These are phyloP conservation scores for Boletus reticuloceps DNA, from an alignment of 768 basidiomycete species.

Conservation along the genomic window DNA sequence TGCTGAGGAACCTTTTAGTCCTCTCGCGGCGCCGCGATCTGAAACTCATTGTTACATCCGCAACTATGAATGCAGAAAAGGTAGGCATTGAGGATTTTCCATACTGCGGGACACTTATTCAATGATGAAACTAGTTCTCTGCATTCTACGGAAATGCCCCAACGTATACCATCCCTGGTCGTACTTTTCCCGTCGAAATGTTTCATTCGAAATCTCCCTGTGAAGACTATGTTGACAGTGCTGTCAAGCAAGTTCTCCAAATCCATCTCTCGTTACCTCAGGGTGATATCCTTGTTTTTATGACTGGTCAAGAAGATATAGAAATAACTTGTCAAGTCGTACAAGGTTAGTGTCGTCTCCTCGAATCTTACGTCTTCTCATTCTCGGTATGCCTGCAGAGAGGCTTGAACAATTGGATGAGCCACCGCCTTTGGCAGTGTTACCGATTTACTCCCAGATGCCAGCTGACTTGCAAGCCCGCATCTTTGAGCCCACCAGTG, in stretches of 20 bases:
- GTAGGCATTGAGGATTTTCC: constrained; percentile 36
- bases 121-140: constrained; percentile 71
- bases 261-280: constrained; percentile 92
- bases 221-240: constrained; percentile 97
- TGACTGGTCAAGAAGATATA: constrained; percentile 99
- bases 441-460: constrained; percentile 99
- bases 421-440: constrained; percentile 79
- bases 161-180: constrained; percentile 87
- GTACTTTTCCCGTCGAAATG: constrained; percentile 97
- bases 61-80: constrained; percentile 99
- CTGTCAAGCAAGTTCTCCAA: constrained; percentile 96
- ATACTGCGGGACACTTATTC: not conserved
- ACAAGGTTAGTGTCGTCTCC: constrained; percentile 53
- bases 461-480: constrained; percentile 98
- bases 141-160: constrained; percentile 94
- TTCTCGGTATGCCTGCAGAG: constrained; percentile 48
- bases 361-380: not conserved
- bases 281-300: constrained; percentile 96
- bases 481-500: constrained; percentile 92
- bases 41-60: constrained; percentile 96
- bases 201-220: constrained; percentile 97
- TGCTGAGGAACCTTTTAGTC: constrained; percentile 40
- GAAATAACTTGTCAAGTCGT: constrained; percentile 95
- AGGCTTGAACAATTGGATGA: constrained; percentile 92
- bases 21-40: constrained; percentile 88